Evolutionary conservation across 179 eudicot species (phyloP).

Genomic region (Camellia oleifera): DNA sequence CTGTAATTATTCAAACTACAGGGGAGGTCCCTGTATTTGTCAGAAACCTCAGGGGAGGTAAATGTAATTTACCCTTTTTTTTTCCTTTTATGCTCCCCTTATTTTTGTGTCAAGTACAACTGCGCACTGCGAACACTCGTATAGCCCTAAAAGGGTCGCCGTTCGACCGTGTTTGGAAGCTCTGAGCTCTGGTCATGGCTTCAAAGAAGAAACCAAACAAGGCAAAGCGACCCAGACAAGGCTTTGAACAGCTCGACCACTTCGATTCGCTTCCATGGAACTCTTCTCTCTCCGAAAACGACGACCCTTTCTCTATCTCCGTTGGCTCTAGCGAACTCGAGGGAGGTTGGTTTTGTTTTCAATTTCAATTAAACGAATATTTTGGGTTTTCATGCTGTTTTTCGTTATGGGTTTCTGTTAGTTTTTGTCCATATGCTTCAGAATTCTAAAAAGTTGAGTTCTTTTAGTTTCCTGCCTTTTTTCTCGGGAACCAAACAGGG

Average conservation of each 20-base stretch:
- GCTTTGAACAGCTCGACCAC: constrained; percentile 40
- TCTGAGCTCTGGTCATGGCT: constrained; percentile 25
- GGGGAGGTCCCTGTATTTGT: no score
- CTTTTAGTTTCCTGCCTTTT: neutral
- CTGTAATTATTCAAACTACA: no score
- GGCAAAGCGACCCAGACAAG: constrained; percentile 27
- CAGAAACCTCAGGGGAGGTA: no score
- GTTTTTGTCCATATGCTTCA: neutral
- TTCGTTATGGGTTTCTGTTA: neutral
- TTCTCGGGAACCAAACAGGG: neutral
- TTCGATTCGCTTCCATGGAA: constrained; percentile 66
- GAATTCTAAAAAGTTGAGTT: neutral
- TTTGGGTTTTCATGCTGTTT: neutral
- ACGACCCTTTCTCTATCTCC: constrained; percentile 52
- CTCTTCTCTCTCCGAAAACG: constrained; percentile 36
- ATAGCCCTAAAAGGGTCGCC: constrained; percentile 6
- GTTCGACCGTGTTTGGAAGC: neutral
- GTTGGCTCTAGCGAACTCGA: constrained; percentile 50
- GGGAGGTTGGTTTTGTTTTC: constrained; percentile 48
- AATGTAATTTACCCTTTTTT: no score
- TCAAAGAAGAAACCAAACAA: constrained; percentile 21
- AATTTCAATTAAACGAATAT: neutral
- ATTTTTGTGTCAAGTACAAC: no score
- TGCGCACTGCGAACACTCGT: no score
- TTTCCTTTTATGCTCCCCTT: no score